These are phyloP conservation scores for Lactarius deliciosus DNA, from an alignment of 768 basidiomycete species.

Conservation along the genomic window DNA sequence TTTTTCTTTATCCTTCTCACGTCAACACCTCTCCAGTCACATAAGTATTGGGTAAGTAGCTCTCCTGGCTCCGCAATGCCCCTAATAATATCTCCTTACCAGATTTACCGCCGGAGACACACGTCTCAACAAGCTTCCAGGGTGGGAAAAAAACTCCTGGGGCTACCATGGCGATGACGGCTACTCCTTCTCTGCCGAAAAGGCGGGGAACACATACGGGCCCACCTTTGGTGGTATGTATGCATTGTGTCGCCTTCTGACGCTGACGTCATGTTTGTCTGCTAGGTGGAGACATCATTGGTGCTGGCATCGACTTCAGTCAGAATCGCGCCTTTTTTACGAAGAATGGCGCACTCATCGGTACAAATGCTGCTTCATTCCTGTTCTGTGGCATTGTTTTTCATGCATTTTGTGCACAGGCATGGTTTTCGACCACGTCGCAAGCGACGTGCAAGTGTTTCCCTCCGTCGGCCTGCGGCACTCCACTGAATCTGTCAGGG, in stretches of 20 bases:
- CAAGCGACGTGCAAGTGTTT: conserved; percentile 64
- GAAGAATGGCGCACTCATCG: conserved; percentile 76
- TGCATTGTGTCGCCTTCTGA: not conserved
- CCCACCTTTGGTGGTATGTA: conserved; percentile 77
- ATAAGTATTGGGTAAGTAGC: conserved; percentile 74
- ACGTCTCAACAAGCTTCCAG: conserved; percentile 73
- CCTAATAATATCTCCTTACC: conserved; percentile 10
- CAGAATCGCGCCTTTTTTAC: conserved; percentile 83
- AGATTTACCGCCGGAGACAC: conserved; percentile 71
- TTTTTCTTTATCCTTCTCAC: conserved; percentile 26
- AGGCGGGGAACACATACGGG: conserved; percentile 70
- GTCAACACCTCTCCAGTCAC: conserved; percentile 46
- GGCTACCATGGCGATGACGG: conserved; percentile 94
- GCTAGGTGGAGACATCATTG: conserved; percentile 82
- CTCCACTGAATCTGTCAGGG: conserved; percentile 69
- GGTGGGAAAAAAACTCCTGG: conserved; percentile 85
- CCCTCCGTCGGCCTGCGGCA: conserved; percentile 91
- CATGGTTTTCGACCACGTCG: conserved; percentile 69
- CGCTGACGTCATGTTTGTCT: conserved; percentile 19
- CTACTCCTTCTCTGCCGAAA: conserved; percentile 69
- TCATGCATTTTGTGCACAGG: conserved; percentile 42
- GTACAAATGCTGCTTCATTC: conserved; percentile 38
- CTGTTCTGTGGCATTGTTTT: conserved; percentile 15
- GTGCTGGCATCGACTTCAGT: conserved; percentile 91
- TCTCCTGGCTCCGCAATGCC: not conserved